phyloP scores from a whole-genome alignment of 164 flowering plant genomes.

The Piper betle region DNA sequence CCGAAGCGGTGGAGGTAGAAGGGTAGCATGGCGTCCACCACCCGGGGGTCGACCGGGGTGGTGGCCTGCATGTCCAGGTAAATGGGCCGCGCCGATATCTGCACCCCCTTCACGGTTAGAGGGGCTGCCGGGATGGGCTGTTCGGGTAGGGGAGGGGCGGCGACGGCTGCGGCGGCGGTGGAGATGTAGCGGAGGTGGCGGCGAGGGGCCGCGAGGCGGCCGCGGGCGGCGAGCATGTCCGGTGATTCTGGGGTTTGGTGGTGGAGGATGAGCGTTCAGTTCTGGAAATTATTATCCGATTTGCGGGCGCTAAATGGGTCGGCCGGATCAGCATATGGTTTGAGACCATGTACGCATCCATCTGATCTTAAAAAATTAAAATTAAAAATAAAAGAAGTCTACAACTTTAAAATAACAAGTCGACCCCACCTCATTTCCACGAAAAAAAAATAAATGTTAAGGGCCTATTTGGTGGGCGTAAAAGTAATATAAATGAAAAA shows the following conservation, averaged over 20 bases:
- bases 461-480: no score
- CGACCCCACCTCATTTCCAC: no score
- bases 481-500: no score
- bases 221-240: background rate
- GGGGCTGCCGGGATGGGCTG: conserved; percentile 14
- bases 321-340: no score
- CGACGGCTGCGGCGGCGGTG: background rate
- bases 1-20: conserved; percentile 61
- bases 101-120: conserved; percentile 68
- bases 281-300: no score
- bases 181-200: background rate
- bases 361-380: no score
- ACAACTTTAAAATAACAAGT: no score
- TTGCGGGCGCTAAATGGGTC: no score
- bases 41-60: conserved; percentile 88
- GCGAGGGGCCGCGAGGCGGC: background rate
- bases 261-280: background rate
- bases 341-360: no score
- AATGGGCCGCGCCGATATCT: conserved; percentile 69
- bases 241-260: background rate
- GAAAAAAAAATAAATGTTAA: no score
- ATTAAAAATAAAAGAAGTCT: no score
- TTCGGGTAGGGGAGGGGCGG: background rate
- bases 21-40: conserved; percentile 86
- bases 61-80: conserved; percentile 96